A percentile compares a stretch with the other conserved stretches of the same genome.
phyloP scores from a whole-genome alignment of 257 asterid genomes.

The Misopates orontium region DNA sequence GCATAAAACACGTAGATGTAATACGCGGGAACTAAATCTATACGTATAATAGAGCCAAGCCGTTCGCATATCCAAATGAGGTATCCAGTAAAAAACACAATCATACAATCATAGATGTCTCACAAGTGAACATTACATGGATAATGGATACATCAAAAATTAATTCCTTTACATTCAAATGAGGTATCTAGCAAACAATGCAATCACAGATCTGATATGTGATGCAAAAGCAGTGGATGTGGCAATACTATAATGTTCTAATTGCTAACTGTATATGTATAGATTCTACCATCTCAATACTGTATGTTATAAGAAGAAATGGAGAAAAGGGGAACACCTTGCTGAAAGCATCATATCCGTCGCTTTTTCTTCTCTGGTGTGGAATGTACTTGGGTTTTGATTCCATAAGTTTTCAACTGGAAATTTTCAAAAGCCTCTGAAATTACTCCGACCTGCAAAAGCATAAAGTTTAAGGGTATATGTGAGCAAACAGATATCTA shows the following conservation, averaged over 20 bases:
- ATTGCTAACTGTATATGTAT: constrained; percentile 4
- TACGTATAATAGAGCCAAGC: background rate
- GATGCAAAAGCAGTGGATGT: constrained; percentile 7
- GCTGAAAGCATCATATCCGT: constrained; percentile 32
- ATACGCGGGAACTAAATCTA: background rate
- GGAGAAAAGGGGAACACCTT: constrained; percentile 10
- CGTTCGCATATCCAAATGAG: background rate
- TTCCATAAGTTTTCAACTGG: constrained; percentile 80
- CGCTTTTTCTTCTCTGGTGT: constrained; percentile 85
- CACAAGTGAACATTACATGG: background rate
- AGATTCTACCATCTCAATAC: background rate
- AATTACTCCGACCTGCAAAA: constrained; percentile 62
- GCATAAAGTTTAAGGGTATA: constrained; percentile 13
- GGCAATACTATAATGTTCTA: background rate
- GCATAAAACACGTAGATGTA: background rate
- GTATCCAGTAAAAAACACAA: background rate
- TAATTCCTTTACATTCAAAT: constrained; percentile 7
- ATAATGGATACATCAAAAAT: background rate
- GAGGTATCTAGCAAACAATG: constrained; percentile 5
- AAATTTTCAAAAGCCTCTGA: constrained; percentile 95
- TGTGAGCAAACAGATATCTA: background rate
- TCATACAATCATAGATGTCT: background rate
- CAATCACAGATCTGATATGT: constrained; percentile 5
- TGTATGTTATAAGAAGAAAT: constrained; percentile 19
- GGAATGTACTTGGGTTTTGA: constrained; percentile 69